Evolutionary conservation across 495 filamentous ascomycete genomes (phyloP), one percentile per base, ranked within the genome.

Genomic region (Penicillium subrubescens): DNA sequence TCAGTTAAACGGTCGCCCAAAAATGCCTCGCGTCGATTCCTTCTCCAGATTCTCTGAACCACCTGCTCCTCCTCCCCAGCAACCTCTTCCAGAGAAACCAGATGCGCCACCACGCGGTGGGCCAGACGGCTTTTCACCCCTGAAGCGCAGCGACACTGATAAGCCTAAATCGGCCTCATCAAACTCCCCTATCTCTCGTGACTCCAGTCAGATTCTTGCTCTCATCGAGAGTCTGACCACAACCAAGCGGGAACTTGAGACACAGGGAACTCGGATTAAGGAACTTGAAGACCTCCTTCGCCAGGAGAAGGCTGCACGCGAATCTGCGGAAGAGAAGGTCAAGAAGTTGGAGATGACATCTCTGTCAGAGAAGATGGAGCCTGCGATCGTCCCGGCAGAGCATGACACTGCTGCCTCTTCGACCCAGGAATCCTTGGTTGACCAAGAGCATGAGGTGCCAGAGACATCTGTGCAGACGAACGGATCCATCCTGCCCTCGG

Each of bases 1-100:
- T 43, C 80, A 81, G 59, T 59, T 80, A 12, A 82, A 84, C 43
- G 82, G 82, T 53, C 67, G 74, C 56, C 75, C 79, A 12, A 77
- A 78, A 85, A 84, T 82, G 78, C 87, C 72, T 84, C 90, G 76
- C 72, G 86, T 75, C 75, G 81, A 83, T 67, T 77, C 78, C 11
- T 76, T 83, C 51, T 84, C 82, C 0, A 72, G 91, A 50, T 97
- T 96, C 64, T 94, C 91, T 3, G 92, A 96, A 61, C 94, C 93
- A 21, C 93, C 92, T 10, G 91, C 92, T 19, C 95, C 94, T 31
- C 93, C 95, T 17, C 94, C 94, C 14, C 90, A 94, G 69, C 93
- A 96, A 69, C 92, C 94, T 17, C 79, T 97, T 0, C 93, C 93
- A 7, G 92, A 96, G 68, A 96, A 96, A 71, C 93, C 93, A 2